A percentile compares a stretch with the other conserved stretches of the same genome.
These are phyloP conservation scores for Plasmodium relictum DNA, from an alignment of 169 alveolate genomes.

Conservation along the genomic window DNA sequence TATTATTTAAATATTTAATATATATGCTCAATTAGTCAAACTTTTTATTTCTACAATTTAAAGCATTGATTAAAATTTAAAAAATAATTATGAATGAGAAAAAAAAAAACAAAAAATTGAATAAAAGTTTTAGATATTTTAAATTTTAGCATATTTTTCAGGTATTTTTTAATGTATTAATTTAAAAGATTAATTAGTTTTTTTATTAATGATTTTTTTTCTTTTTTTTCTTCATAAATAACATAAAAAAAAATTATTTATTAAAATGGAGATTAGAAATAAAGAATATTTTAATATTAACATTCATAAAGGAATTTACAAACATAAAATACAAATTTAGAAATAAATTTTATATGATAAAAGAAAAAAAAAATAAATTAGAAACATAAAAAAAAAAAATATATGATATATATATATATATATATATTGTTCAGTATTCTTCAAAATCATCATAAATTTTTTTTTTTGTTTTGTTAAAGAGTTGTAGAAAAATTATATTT, in stretches of 20 bases:
- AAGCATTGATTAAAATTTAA: neutral
- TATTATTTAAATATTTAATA: neutral
- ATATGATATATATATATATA: too few species aligned
- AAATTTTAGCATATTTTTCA: too few species aligned
- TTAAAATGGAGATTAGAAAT: neutral
- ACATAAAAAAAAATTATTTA: too few species aligned
- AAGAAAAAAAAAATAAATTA: neutral
- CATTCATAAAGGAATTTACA: neutral
- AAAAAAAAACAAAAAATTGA: neutral
- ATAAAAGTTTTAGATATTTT: too few species aligned
- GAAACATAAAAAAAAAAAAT: neutral
- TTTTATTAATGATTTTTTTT: too few species aligned
- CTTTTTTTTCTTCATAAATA: too few species aligned
- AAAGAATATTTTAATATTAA: neutral
- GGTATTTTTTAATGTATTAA: too few species aligned
- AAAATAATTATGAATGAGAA: neutral
- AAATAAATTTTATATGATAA: too few species aligned
- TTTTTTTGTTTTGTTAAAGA: slow-evolving; percentile 21
- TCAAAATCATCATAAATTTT: slow-evolving; percentile 22
- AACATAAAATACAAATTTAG: neutral
- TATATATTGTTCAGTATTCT: neutral
- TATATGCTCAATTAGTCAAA: neutral
- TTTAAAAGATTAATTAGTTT: too few species aligned
- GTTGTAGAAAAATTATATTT: slow-evolving; percentile 53
- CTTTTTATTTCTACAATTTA: neutral